Percentiles rank a stretch among this genome's conserved stretches.
Evolutionary conservation across 345 rosid genomes (phyloP).

Genomic region (Noccaea caerulescens): DNA sequence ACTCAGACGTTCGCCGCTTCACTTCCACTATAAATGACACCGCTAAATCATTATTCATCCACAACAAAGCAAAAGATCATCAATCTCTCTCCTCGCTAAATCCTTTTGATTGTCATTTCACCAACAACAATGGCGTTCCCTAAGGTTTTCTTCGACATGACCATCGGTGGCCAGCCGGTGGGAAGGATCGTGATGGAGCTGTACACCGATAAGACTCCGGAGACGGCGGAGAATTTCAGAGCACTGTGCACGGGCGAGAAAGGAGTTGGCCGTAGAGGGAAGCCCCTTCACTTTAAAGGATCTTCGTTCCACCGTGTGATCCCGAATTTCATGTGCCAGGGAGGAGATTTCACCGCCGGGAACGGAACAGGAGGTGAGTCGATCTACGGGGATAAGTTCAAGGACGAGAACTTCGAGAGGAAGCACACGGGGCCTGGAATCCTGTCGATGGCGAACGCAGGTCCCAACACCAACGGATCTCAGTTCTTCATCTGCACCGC

Average conservation of each 20-base stretch:
- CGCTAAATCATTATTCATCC: constrained; percentile 10
- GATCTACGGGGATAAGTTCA: constrained; percentile 71
- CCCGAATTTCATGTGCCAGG: constrained; percentile 85
- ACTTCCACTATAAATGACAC: constrained; percentile 42
- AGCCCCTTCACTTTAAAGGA: constrained; percentile 87
- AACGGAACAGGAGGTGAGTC: constrained; percentile 90
- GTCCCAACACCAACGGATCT: constrained; percentile 72
- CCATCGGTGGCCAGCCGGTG: constrained; percentile 51
- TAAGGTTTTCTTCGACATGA: constrained; percentile 66
- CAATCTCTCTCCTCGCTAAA: background rate
- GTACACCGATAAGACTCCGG: constrained; percentile 57
- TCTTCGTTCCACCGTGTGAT: constrained; percentile 80
- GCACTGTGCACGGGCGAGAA: constrained; percentile 89
- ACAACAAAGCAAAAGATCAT: too few relatives aligned
- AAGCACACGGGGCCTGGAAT: constrained; percentile 79
- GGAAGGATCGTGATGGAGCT: constrained; percentile 76
- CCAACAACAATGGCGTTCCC: constrained; percentile 53
- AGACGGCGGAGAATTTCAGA: constrained; percentile 83
- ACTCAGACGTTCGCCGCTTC: constrained; percentile 39
- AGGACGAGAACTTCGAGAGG: constrained; percentile 75
- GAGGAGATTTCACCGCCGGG: constrained; percentile 82
- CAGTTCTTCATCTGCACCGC: constrained; percentile 76
- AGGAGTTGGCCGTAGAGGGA: constrained; percentile 57
- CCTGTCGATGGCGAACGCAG: constrained; percentile 82
- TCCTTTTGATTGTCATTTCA: constrained; percentile 30